A percentile compares a stretch with the other conserved stretches of the same genome.
Conservation (phyloP, 208 protist genomes). For the Wallacemonas collosoma region DNA sequence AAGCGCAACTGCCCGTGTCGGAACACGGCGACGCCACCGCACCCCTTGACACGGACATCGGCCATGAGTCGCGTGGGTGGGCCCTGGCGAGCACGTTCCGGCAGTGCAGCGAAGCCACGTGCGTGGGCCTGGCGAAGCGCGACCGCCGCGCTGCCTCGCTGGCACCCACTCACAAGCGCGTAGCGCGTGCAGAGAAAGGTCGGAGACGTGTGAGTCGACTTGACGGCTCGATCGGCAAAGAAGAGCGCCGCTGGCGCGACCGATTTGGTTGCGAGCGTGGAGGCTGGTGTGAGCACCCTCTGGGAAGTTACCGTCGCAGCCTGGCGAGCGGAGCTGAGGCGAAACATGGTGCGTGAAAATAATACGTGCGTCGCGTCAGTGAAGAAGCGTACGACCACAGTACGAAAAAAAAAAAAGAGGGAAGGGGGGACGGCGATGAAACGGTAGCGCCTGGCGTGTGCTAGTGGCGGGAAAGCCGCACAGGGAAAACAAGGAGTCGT, state of each 20-base stretch:
- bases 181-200: conserved; percentile 58
- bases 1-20: conserved; percentile 52
- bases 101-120: background rate
- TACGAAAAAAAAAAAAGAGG: conserved; percentile 2
- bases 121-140: conserved; percentile 18
- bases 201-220: conserved; percentile 40
- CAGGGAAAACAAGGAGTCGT: background rate
- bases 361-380: background rate
- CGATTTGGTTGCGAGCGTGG: background rate
- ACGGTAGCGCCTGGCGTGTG: no score
- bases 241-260: conserved; percentile 32
- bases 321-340: background rate
- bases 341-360: conserved; percentile 6
- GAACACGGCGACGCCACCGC: conserved; percentile 52
- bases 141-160: conserved; percentile 43
- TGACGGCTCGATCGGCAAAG: conserved; percentile 81
- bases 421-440: conserved; percentile 1
- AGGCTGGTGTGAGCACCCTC: background rate
- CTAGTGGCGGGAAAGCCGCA: background rate
- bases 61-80: conserved; percentile 23
- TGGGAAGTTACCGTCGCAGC: background rate
- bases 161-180: conserved; percentile 17
- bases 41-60: conserved; percentile 45
- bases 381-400: background rate
- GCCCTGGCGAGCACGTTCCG: conserved; percentile 13